Percentiles rank a stretch among this genome's conserved stretches.
These are phyloP conservation scores for Aurinia saxatilis DNA, from an alignment of 345 rosid species.

Conservation along the genomic window DNA sequence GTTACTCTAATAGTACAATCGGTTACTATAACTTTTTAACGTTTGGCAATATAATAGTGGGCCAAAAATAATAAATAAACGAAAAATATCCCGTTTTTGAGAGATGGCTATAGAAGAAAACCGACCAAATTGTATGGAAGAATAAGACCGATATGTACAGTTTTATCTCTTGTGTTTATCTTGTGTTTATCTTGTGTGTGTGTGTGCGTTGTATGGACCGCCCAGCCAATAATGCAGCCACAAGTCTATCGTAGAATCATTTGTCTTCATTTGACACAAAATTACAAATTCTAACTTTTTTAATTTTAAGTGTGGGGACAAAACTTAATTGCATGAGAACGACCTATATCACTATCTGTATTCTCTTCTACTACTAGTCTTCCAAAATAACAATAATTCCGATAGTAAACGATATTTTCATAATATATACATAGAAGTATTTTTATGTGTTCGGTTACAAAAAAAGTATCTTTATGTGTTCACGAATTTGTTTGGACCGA, in stretches of 20 bases:
- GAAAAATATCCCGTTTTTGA: not conserved
- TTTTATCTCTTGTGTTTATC: constrained; percentile 5
- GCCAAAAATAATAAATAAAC: not conserved
- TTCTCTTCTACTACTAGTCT: not conserved
- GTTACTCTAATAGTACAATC: too few relatives aligned
- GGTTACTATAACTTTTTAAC: too few relatives aligned
- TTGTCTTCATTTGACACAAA: constrained; percentile 22
- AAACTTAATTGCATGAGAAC: constrained; percentile 21
- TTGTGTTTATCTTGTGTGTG: too few relatives aligned
- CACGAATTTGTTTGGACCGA: constrained; percentile 18
- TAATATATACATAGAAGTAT: not conserved
- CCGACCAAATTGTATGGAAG: constrained; percentile 32
- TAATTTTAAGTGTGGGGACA: constrained; percentile 22
- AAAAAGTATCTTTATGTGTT: not conserved
- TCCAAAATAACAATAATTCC: not conserved
- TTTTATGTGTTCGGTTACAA: not conserved
- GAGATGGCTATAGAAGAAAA: constrained; percentile 11
- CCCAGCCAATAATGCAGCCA: constrained; percentile 30
- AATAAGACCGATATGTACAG: constrained; percentile 16
- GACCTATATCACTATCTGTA: constrained; percentile 3
- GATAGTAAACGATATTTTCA: not conserved
- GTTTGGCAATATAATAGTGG: not conserved
- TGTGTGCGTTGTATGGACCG: constrained; percentile 28
- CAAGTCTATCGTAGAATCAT: constrained; percentile 15
- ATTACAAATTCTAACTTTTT: constrained; percentile 29